phyloP scores from a whole-genome alignment of 345 rosid species.

The Melastoma malabathricum region DNA sequence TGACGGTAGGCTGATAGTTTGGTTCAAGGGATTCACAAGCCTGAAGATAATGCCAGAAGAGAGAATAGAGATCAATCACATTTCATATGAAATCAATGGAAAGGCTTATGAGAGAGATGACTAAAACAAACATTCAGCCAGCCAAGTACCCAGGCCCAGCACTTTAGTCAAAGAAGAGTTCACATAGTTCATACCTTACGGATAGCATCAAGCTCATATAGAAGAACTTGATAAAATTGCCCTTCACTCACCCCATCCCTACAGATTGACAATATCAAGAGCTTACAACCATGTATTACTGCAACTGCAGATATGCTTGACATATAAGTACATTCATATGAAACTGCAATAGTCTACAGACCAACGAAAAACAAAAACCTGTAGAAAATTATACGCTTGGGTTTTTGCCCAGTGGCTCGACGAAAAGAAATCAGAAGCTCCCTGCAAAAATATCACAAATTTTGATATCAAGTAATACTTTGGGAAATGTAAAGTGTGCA shows the following conservation, averaged over 20 bases:
- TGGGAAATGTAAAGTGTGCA: too few relatives aligned
- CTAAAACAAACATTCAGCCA: too few relatives aligned
- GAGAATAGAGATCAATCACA: not conserved
- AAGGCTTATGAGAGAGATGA: not conserved
- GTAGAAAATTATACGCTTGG: slow-evolving; percentile 88
- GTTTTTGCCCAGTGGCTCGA: slow-evolving; percentile 89
- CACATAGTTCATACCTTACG: slow-evolving; percentile 45
- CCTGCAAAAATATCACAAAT: too few relatives aligned
- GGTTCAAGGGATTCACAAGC: slow-evolving; percentile 97
- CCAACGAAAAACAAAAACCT: too few relatives aligned
- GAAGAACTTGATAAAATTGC: slow-evolving; percentile 87
- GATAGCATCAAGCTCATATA: slow-evolving; percentile 92
- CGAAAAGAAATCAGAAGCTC: slow-evolving; percentile 80
- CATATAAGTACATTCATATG: too few relatives aligned
- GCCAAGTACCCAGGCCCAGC: too few relatives aligned
- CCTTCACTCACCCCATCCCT: slow-evolving; percentile 99
- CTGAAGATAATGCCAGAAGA: slow-evolving; percentile 19
- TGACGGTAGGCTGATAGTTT: slow-evolving; percentile 97
- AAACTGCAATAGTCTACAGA: not conserved
- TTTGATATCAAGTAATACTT: too few relatives aligned
- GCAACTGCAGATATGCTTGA: too few relatives aligned
- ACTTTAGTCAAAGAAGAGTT: not conserved
- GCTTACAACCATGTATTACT: slow-evolving; percentile 32
- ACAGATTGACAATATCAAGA: slow-evolving; percentile 2
- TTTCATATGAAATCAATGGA: too few relatives aligned